A percentile compares a stretch with the other conserved stretches of the same genome.
Conservation (phyloP, 129 eudicot genomes). For the Chrysanthemum makinoi region DNA sequence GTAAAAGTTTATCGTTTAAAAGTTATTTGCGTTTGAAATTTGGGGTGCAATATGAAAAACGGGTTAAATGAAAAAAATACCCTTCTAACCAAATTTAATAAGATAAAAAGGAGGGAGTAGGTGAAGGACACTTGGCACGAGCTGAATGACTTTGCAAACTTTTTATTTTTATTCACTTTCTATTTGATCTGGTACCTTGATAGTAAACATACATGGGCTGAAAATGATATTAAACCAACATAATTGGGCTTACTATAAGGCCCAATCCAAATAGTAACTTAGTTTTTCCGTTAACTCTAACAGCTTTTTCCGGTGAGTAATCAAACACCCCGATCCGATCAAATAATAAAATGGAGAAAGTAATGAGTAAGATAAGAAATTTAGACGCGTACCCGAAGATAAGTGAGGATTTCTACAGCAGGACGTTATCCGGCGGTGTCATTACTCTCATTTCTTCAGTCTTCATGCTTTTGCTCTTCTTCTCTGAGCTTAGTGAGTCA, state of each 20-base stretch:
- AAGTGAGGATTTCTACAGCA: constrained; percentile 88
- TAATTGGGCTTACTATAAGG: constrained; percentile 4
- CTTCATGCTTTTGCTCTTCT: constrained; percentile 72
- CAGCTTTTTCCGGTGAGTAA: background rate
- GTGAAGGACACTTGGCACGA: no score
- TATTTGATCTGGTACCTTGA: no score
- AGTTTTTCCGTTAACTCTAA: background rate
- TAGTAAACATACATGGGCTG: no score
- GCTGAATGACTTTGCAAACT: no score
- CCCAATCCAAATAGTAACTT: constrained; percentile 1
- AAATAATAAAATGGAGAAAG: constrained; percentile 42
- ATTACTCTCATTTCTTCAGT: constrained; percentile 73
- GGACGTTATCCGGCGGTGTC: constrained; percentile 80
- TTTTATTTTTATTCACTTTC: no score
- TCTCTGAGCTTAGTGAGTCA: constrained; percentile 78
- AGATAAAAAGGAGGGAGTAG: no score
- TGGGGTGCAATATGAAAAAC: no score
- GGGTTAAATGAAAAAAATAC: no score
- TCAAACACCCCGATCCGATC: background rate
- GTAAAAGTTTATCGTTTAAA: no score
- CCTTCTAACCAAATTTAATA: no score
- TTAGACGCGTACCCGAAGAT: constrained; percentile 84
- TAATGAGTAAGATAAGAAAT: constrained; percentile 60
- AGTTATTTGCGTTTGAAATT: no score
- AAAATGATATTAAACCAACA: background rate